A percentile compares a stretch with the other conserved stretches of the same genome.
Evolutionary conservation across 352 stramenopile species (phyloP).

Genomic region (Thraustochytrium striatum): DNA sequence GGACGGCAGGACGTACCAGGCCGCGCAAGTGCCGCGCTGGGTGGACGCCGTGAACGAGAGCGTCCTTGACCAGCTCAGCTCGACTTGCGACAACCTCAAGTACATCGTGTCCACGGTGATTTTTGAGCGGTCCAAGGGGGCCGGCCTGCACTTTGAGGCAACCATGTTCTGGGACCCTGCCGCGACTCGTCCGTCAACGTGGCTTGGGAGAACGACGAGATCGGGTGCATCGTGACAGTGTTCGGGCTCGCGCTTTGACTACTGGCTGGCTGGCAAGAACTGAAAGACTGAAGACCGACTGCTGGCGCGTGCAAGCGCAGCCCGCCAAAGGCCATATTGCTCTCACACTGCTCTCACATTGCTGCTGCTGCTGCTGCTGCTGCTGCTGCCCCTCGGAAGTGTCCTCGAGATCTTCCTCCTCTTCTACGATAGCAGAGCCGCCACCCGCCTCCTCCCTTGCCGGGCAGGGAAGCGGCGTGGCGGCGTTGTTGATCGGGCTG

Average conservation of each 20-base stretch:
- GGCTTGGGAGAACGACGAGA: constrained; percentile 1
- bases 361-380: not conserved
- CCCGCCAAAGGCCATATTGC: not conserved
- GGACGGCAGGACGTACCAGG: constrained; percentile 6
- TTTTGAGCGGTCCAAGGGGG: not conserved
- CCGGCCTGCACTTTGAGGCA: not conserved
- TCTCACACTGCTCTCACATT: not conserved
- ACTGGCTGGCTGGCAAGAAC: not conserved
- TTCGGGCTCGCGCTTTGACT: constrained; percentile 35
- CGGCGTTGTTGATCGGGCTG: no score
- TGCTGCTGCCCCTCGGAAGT: not conserved
- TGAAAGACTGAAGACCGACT: not conserved
- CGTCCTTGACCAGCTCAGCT: not conserved
- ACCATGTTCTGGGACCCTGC: constrained; percentile 26
- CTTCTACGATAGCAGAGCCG: not conserved
- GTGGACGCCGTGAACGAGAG: constrained; percentile 27
- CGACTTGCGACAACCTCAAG: constrained; percentile 31
- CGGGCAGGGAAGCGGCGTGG: no score
- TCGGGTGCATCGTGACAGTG: constrained; percentile 40
- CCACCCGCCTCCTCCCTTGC: no score
- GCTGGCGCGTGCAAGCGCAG: not conserved
- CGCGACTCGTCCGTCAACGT: not conserved
- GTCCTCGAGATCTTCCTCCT: not conserved
- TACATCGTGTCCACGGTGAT: constrained; percentile 36
- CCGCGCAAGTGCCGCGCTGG: constrained; percentile 5